Conservation (phyloP, 2,329 filamentous ascomycete genomes). For the Fusarium sp. region DNA sequence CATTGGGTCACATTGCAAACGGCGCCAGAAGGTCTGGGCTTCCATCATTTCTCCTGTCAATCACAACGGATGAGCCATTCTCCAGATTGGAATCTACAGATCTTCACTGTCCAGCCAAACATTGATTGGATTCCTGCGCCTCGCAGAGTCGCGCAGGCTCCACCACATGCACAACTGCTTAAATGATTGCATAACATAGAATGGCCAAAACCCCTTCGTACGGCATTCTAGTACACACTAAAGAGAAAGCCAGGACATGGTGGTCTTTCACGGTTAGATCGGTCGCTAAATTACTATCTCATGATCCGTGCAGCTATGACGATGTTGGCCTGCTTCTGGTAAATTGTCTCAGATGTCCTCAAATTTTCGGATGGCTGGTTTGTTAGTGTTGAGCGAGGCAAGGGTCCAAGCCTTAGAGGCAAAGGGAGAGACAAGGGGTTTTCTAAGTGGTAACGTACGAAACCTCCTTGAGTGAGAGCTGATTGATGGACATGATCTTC, state of each 20-base stretch:
- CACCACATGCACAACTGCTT: slow-evolving; percentile 22
- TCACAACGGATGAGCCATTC: slow-evolving; percentile 21
- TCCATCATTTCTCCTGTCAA: slow-evolving; percentile 40
- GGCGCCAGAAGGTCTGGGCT: slow-evolving; percentile 39
- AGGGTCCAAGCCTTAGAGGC: slow-evolving; percentile 27
- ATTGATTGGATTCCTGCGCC: slow-evolving; percentile 41
- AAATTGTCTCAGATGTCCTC: slow-evolving; percentile 32
- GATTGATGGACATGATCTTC: slow-evolving; percentile 29
- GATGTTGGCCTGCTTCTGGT: slow-evolving; percentile 33
- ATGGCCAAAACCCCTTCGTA: slow-evolving; percentile 26
- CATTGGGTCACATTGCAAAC: slow-evolving; percentile 18
- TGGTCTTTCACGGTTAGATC: slow-evolving; percentile 19
- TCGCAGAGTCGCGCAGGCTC: slow-evolving; percentile 27
- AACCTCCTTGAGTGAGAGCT: slow-evolving; percentile 6
- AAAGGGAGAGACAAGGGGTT: slow-evolving; percentile 32
- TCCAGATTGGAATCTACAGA: slow-evolving; percentile 41
- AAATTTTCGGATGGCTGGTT: slow-evolving; percentile 34
- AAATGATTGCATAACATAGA: slow-evolving; percentile 29
- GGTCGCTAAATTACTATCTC: slow-evolving; percentile 8
- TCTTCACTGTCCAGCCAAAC: slow-evolving; percentile 27
- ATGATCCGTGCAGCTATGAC: slow-evolving; percentile 16
- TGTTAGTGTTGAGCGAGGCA: slow-evolving; percentile 22
- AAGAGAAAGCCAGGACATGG: slow-evolving; percentile 13
- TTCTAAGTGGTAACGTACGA: slow-evolving; percentile 1
- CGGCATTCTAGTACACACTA: slow-evolving; percentile 22